phyloP scores from a whole-genome alignment of 2,329 filamentous ascomycete species.

The Trichophyton rubrum region DNA sequence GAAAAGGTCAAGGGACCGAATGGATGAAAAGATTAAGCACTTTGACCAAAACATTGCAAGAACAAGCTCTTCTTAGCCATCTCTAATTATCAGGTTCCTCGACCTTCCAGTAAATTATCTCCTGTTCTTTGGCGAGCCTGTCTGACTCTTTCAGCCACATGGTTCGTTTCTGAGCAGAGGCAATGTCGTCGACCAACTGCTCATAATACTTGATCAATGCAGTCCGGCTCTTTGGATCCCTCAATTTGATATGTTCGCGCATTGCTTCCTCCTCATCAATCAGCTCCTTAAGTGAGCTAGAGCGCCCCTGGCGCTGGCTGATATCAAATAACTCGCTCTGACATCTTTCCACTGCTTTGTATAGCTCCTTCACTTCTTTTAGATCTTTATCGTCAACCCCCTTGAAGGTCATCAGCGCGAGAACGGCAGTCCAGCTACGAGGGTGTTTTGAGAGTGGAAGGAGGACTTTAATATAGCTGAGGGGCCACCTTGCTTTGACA shows the following conservation, averaged over 20 bases:
- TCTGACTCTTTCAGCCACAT: conserved; percentile 9
- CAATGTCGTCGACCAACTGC: conserved; percentile 5
- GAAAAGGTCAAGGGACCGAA: not conserved
- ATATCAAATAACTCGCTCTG: conserved; percentile 17
- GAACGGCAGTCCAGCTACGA: conserved; percentile 20
- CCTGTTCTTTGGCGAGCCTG: conserved; percentile 7
- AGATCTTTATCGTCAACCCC: conserved; percentile 16
- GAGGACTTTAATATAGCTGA: conserved; percentile 17
- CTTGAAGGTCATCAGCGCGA: conserved; percentile 20
- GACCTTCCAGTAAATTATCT: not conserved
- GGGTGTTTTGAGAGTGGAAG: conserved; percentile 17
- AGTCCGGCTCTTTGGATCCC: not conserved
- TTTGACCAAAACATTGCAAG: not conserved
- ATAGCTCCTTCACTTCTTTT: conserved; percentile 15
- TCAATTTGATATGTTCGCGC: not conserved
- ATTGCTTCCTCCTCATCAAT: conserved; percentile 3
- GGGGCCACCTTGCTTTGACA: conserved; percentile 12
- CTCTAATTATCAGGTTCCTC: not conserved
- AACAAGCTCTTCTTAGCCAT: not conserved
- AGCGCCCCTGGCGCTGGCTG: conserved; percentile 8
- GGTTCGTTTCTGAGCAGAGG: conserved; percentile 6
- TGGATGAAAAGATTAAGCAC: not conserved
- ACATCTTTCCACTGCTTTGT: conserved; percentile 15
- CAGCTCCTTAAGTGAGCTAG: not conserved
- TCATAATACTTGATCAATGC: conserved; percentile 5